phyloP scores from a whole-genome alignment of 2,329 filamentous ascomycete species.

The Cladophialophora psammophila region DNA sequence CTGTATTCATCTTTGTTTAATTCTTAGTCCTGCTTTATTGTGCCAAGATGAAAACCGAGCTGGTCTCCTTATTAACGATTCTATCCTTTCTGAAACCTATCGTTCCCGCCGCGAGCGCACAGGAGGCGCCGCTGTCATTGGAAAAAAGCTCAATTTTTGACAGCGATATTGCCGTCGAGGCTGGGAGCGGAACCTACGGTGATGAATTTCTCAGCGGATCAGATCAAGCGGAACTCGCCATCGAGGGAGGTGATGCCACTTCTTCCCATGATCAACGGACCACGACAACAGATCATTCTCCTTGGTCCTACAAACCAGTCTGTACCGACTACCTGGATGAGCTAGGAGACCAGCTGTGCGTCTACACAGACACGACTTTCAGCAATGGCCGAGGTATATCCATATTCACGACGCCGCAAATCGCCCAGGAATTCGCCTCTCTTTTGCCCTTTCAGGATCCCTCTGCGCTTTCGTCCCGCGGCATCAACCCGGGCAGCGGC shows the following conservation, averaged over 20 bases:
- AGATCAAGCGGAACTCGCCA: neutral
- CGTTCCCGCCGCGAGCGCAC: neutral
- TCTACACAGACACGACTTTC: conserved; percentile 35
- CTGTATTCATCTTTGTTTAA: neutral
- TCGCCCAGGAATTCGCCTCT: conserved; percentile 26
- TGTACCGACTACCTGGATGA: conserved; percentile 30
- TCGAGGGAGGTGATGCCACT: neutral
- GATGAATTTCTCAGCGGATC: neutral
- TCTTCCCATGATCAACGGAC: neutral
- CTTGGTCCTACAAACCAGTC: conserved; percentile 30
- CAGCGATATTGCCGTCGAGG: conserved; percentile 5
- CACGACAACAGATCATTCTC: neutral
- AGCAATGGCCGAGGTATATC: conserved; percentile 34
- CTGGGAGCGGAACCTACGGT: neutral
- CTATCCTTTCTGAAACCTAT: conserved; percentile 12
- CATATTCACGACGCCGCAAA: conserved; percentile 35
- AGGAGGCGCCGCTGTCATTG: neutral
- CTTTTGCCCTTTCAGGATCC: conserved; percentile 30
- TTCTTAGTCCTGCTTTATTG: neutral
- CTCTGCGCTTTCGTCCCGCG: conserved; percentile 15
- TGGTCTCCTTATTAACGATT: conserved; percentile 8
- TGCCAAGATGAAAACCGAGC: conserved; percentile 22
- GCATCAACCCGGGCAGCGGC: conserved; percentile 21
- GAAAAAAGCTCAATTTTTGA: neutral
- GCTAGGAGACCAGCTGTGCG: conserved; percentile 27